These are phyloP conservation scores for Albizia julibrissin DNA, from an alignment of 306 rosid genomes.

Conservation along the genomic window DNA sequence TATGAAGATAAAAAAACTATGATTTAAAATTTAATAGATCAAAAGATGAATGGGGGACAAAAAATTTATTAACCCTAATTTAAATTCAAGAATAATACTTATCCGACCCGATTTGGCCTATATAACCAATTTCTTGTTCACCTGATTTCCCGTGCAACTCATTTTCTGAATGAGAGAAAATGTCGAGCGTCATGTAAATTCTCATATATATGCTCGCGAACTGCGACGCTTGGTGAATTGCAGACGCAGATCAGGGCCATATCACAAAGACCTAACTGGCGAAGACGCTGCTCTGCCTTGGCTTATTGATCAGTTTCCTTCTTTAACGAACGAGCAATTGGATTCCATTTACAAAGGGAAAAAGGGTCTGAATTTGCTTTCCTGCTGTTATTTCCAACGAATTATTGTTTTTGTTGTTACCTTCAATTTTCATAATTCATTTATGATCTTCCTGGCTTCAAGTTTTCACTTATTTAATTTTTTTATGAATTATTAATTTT, in stretches of 20 bases:
- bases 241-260: conserved; percentile 20
- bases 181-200: background rate
- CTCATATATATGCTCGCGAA: background rate
- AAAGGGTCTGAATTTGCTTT: background rate
- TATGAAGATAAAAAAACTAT: too few relatives aligned
- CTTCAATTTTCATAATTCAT: background rate
- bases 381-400: background rate
- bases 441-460: background rate
- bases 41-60: too few relatives aligned
- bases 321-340: background rate
- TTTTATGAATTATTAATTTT: background rate
- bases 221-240: background rate
- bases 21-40: too few relatives aligned
- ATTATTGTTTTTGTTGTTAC: background rate
- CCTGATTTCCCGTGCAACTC: background rate
- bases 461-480: background rate
- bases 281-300: conserved; percentile 17
- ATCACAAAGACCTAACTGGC: conserved; percentile 12
- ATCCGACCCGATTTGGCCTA: background rate
- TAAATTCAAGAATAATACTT: background rate
- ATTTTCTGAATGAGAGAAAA: background rate
- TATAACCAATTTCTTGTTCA: background rate
- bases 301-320: background rate
- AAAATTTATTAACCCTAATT: background rate
- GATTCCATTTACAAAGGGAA: background rate